Evolutionary conservation across 305 asterid genomes (phyloP).

Genomic region (Fraxinus platypoda): DNA sequence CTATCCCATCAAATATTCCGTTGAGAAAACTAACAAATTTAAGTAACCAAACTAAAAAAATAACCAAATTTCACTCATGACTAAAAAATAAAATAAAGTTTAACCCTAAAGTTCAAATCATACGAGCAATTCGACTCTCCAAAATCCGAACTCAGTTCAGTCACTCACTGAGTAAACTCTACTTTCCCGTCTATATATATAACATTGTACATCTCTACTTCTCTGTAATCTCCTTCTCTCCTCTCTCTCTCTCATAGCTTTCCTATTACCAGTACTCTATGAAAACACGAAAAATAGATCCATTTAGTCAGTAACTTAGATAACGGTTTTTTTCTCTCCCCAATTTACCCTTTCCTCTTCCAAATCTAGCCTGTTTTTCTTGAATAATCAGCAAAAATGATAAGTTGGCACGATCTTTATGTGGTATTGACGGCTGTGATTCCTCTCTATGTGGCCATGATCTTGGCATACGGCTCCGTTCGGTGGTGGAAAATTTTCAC

Average conservation of each 20-base stretch:
- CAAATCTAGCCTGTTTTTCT: not conserved
- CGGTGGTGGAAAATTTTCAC: constrained; percentile 97
- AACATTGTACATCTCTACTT: constrained; percentile 23
- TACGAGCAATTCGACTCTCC: not conserved
- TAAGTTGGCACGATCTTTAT: constrained; percentile 76
- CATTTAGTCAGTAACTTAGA: constrained; percentile 40
- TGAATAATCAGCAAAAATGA: constrained; percentile 44
- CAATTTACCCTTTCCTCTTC: constrained; percentile 20
- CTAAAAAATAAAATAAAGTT: not conserved
- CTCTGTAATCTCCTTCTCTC: constrained; percentile 16
- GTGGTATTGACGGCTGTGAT: constrained; percentile 77
- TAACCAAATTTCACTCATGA: not conserved
- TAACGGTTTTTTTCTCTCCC: constrained; percentile 35
- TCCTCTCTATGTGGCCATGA: constrained; percentile 93
- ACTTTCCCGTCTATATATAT: constrained; percentile 30
- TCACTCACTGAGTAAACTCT: constrained; percentile 7
- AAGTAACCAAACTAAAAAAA: not conserved
- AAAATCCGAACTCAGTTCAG: constrained; percentile 12
- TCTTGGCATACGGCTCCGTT: constrained; percentile 88
- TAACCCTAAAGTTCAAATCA: too few relatives aligned
- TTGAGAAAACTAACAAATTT: too few relatives aligned
- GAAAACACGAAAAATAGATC: constrained; percentile 31
- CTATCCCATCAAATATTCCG: not conserved
- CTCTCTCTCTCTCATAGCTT: constrained; percentile 5
- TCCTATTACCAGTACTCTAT: not conserved